Conservation (phyloP, 805 yeast genomes). For the Metschnikowia henanensis region DNA sequence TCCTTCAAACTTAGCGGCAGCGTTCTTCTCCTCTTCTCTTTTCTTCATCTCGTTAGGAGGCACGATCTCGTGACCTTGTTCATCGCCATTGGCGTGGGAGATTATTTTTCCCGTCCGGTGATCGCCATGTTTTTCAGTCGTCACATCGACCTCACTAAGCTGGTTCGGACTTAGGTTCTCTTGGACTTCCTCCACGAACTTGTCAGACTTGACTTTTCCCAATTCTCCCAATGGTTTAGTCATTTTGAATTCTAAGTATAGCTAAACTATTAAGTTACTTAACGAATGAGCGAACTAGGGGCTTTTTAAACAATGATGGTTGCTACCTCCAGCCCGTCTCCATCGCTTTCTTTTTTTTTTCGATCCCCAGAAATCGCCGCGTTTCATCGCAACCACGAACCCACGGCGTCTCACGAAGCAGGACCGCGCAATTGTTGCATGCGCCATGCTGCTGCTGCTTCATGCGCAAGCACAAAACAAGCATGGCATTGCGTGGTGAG, state of each 20-base stretch:
- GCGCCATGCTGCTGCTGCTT: slow-evolving; percentile 5
- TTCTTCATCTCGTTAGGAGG: slow-evolving; percentile 1
- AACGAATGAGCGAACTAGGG: too few relatives aligned
- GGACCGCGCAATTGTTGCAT: slow-evolving; percentile 3
- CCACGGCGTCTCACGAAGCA: neutral
- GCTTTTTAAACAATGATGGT: too few relatives aligned
- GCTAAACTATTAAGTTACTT: too few relatives aligned
- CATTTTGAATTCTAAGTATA: too few relatives aligned
- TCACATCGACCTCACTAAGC: slow-evolving; percentile 9
- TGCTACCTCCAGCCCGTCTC: neutral
- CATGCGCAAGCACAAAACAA: slow-evolving; percentile 6
- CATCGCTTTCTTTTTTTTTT: too few relatives aligned
- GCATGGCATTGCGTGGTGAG: slow-evolving; percentile 6
- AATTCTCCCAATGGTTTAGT: slow-evolving; percentile 17
- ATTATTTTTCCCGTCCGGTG: neutral
- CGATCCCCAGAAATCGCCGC: slow-evolving; percentile 1
- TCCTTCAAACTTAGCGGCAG: slow-evolving; percentile 5
- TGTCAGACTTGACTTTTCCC: slow-evolving; percentile 14
- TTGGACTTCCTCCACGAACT: slow-evolving; percentile 8
- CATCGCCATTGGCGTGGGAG: slow-evolving; percentile 7
- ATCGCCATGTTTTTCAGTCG: slow-evolving; percentile 6
- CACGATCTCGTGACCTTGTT: slow-evolving; percentile 6
- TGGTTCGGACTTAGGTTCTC: slow-evolving; percentile 11
- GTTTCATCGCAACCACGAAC: neutral
- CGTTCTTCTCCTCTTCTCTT: slow-evolving; percentile 9